phyloP scores from a whole-genome alignment of 495 filamentous ascomycete species.

The Barbatosphaeria neglecta region DNA sequence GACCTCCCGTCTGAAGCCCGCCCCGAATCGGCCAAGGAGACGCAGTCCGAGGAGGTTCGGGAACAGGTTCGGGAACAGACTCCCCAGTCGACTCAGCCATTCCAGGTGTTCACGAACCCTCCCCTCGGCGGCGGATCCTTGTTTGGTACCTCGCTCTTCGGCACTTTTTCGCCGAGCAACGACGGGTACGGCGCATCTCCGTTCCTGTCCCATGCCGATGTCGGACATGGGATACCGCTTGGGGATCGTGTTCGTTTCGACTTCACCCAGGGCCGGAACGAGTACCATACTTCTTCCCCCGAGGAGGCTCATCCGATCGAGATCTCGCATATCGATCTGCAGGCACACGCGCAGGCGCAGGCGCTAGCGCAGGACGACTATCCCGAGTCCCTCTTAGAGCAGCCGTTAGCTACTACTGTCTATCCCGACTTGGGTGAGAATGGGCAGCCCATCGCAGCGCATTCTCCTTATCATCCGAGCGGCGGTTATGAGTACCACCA shows the following conservation, averaged over 20 bases:
- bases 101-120: not conserved
- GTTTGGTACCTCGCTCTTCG: not conserved
- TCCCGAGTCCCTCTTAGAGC: not conserved
- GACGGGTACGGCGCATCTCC: not conserved
- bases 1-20: not conserved
- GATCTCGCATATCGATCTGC: not conserved
- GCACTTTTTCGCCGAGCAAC: not conserved
- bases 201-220: not conserved
- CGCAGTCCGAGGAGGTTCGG: not conserved
- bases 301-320: not conserved
- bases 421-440: not conserved
- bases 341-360: not conserved
- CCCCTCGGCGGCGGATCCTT: not conserved
- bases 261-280: not conserved
- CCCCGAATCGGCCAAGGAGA: not conserved
- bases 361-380: not conserved
- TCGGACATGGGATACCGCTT: not conserved
- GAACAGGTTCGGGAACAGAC: not conserved
- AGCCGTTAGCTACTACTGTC: not conserved
- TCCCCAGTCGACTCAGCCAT: conserved; percentile 6
- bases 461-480: not conserved
- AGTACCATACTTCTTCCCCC: not conserved
- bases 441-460: not conserved
- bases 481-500: not conserved
- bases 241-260: not conserved